These are phyloP conservation scores for Rhodosorus marinus DNA, from an alignment of 23 red algal genomes.

Conservation along the genomic window DNA sequence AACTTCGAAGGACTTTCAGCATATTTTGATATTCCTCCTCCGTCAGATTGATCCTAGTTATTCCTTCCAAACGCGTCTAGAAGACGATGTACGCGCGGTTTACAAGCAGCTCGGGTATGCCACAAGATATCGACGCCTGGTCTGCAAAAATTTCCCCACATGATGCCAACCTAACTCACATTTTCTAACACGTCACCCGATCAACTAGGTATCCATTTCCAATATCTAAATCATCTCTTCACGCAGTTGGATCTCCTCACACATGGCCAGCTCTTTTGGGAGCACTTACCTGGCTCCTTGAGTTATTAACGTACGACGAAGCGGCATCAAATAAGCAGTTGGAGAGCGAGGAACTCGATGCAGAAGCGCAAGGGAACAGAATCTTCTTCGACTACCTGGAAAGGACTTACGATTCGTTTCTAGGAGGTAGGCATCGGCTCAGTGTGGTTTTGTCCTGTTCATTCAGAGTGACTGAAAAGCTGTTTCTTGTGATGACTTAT, in stretches of 20 bases:
- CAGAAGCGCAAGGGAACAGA: slow-evolving; percentile 9
- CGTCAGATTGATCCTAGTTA: slow-evolving; percentile 66
- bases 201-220: slow-evolving; percentile 97
- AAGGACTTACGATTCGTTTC: slow-evolving; percentile 22
- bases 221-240: slow-evolving; percentile 54
- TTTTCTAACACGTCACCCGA: neutral
- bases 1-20: slow-evolving; percentile 59
- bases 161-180: neutral
- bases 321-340: neutral
- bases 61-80: slow-evolving; percentile 41
- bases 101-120: slow-evolving; percentile 25
- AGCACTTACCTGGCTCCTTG: slow-evolving; percentile 59
- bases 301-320: slow-evolving; percentile 49
- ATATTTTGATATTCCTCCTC: slow-evolving; percentile 80
- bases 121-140: too few species aligned
- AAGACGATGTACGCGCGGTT: slow-evolving; percentile 66
- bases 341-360: slow-evolving; percentile 3
- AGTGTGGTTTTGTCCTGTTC: too few species aligned
- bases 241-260: slow-evolving; percentile 74
- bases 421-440: too few species aligned
- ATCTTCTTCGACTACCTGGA: slow-evolving; percentile 24
- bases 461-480: too few species aligned
- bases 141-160: neutral
- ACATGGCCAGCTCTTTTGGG: slow-evolving; percentile 87
- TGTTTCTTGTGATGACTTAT: too few species aligned